phyloP scores from a whole-genome alignment of 768 basidiomycete species.

The Paxillus ammoniavirescens region DNA sequence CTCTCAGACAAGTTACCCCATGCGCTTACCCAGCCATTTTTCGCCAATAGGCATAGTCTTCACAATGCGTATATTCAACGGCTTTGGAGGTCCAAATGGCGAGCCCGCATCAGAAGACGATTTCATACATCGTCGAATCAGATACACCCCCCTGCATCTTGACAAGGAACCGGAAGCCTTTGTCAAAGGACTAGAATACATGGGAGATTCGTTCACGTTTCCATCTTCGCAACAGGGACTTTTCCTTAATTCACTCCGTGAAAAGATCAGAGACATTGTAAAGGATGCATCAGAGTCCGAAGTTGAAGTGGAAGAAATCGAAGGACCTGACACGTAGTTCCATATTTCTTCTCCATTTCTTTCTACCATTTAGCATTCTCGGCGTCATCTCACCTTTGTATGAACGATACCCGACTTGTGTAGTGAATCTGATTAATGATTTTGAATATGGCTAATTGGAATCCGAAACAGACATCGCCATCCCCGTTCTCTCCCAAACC shows the following conservation, averaged over 20 bases:
- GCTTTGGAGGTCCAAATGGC: constrained; percentile 28
- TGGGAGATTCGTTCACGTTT: constrained; percentile 68
- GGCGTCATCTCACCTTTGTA: constrained; percentile 3
- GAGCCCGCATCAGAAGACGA: constrained; percentile 33
- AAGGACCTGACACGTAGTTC: constrained; percentile 14
- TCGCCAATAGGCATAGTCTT: constrained; percentile 55
- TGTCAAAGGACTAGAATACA: constrained; percentile 57
- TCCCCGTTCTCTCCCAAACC: constrained; percentile 59
- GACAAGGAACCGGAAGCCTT: constrained; percentile 60
- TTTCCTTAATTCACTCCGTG: constrained; percentile 63
- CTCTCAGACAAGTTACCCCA: background rate
- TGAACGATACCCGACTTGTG: constrained; percentile 13
- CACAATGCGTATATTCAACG: constrained; percentile 48
- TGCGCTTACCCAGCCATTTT: constrained; percentile 6
- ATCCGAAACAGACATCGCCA: constrained; percentile 6
- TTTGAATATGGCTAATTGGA: background rate
- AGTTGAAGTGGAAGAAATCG: constrained; percentile 26
- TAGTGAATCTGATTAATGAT: constrained; percentile 8
- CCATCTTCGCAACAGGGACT: constrained; percentile 60
- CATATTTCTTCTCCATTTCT: background rate
- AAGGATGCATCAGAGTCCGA: constrained; percentile 21
- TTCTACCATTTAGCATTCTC: background rate
- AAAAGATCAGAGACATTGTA: constrained; percentile 43
- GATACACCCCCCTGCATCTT: constrained; percentile 63
- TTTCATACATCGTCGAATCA: constrained; percentile 34